phyloP scores from a whole-genome alignment of 495 filamentous ascomycete species.

The Bombardia bombarda region DNA sequence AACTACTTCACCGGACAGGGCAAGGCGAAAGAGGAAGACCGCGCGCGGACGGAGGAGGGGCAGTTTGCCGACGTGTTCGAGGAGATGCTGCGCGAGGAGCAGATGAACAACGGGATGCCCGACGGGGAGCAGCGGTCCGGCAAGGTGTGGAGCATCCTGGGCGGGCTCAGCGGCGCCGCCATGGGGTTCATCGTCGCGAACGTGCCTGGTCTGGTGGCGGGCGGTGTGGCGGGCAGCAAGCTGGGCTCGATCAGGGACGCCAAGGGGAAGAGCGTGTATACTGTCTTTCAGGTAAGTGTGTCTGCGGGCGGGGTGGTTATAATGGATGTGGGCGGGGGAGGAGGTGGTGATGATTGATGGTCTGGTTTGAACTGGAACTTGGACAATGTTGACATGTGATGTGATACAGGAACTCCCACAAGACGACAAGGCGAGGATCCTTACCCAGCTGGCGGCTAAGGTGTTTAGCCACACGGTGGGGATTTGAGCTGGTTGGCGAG shows the following conservation, averaged over 20 bases:
- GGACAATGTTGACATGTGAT: conserved; percentile 4
- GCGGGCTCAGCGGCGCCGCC: conserved; percentile 78
- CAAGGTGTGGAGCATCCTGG: conserved; percentile 80
- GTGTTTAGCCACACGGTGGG: conserved; percentile 54
- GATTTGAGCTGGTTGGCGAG: too few relatives aligned
- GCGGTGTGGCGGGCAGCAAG: conserved; percentile 86
- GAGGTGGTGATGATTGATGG: neutral
- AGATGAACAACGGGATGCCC: conserved; percentile 44
- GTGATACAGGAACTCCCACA: conserved; percentile 59
- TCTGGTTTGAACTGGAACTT: too few relatives aligned
- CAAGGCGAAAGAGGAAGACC: conserved; percentile 9
- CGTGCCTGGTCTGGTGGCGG: conserved; percentile 79
- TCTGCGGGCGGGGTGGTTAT: conserved; percentile 3
- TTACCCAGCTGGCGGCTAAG: conserved; percentile 67
- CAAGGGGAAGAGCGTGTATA: conserved; percentile 91
- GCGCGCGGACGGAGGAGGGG: conserved; percentile 47
- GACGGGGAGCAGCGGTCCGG: conserved; percentile 47
- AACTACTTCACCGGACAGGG: conserved; percentile 37
- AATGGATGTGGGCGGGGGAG: neutral
- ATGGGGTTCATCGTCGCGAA: conserved; percentile 94
- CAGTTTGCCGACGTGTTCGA: conserved; percentile 93
- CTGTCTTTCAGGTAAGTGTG: conserved; percentile 58
- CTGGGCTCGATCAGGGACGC: conserved; percentile 82
- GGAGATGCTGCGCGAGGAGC: conserved; percentile 95
- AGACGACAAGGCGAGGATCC: conserved; percentile 65